These are phyloP conservation scores for Tricholoma sp. DNA, from an alignment of 768 basidiomycete species.

Conservation along the genomic window DNA sequence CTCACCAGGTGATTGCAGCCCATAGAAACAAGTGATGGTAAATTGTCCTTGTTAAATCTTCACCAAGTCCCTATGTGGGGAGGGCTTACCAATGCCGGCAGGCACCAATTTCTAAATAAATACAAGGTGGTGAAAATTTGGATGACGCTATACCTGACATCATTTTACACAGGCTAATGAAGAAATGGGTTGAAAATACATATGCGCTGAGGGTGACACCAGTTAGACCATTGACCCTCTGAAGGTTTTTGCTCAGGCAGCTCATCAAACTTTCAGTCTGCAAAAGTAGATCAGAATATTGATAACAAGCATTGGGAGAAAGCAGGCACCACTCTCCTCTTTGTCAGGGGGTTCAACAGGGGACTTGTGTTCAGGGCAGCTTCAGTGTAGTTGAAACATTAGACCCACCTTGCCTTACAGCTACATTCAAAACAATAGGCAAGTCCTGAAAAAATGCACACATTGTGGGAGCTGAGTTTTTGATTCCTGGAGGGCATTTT, in stretches of 20 bases:
- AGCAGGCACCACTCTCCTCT: slow-evolving; percentile 68
- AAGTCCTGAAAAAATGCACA: too few relatives aligned
- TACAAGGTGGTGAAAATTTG: slow-evolving; percentile 68
- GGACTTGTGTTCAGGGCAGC: slow-evolving; percentile 8
- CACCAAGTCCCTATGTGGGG: background rate
- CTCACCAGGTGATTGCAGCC: slow-evolving; percentile 81
- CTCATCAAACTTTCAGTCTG: slow-evolving; percentile 80
- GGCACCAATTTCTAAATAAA: slow-evolving; percentile 80
- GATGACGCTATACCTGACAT: slow-evolving; percentile 48
- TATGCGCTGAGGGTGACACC: slow-evolving; percentile 82
- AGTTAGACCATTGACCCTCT: slow-evolving; percentile 84
- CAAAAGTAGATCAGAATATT: background rate
- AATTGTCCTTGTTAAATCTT: slow-evolving; percentile 2
- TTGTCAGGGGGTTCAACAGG: slow-evolving; percentile 84
- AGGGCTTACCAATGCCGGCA: slow-evolving; percentile 65
- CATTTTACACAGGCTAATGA: background rate
- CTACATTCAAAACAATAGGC: too few relatives aligned
- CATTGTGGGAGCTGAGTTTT: too few relatives aligned
- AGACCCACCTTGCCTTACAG: slow-evolving; percentile 77
- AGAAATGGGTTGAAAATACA: slow-evolving; percentile 19
- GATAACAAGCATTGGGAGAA: background rate
- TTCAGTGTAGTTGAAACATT: background rate
- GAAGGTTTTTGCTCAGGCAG: slow-evolving; percentile 76
- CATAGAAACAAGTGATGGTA: slow-evolving; percentile 59
- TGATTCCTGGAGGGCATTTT: too few relatives aligned